Base-by-base conservation (phyloP, 176 grass and related monocot genomes). In the Tuctoria greenei region DNA sequence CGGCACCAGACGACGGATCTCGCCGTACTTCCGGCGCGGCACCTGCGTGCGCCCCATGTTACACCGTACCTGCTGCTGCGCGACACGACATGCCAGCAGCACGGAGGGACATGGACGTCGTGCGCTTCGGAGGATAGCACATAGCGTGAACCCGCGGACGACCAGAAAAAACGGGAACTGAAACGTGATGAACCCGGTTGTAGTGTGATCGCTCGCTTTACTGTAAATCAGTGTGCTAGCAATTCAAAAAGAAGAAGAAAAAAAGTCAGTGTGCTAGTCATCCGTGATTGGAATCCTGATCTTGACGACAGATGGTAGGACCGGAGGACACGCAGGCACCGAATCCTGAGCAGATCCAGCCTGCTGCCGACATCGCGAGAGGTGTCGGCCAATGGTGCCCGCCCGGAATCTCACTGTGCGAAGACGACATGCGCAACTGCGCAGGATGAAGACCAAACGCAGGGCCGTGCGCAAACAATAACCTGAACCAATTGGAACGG, bases 11-110 rank as follows among this genome's bases (percentile, higher is more conserved):
- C 10, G 61, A 44, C 9, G 8, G 46, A 64, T 24, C 47, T 73
- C 10, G 27, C 62, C 51, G 41, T 68, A 15, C 62, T 67, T 3
- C 42, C 5, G 21, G 83, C 13, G 35, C 76, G 34, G 12, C 27
- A 36, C 54, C 71, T n/a, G 81, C 84, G 45, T 81, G 84, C 43
- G 25, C 41, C 49, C 76, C 83, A 80, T 24, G 71, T 79, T 84
- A n/a, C 82, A 10, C 7, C 20, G 8, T 55, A 49, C 54, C 42
- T n/a, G 17, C 54, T 25, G 23, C 21, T 16, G 24, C 25, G 5
- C 72, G 56, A 24, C 76, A 57, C 39, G 76, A 69, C 50, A 56
- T 71, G 16, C 57, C 12, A 31, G n/a, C 44, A 13, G 23, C 64
- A 34, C 14, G 52, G 51, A 54, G 20, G 43, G 76, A 24, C 52